Conservation (phyloP, 768 basidiomycete species). For the Mycena maculata region DNA sequence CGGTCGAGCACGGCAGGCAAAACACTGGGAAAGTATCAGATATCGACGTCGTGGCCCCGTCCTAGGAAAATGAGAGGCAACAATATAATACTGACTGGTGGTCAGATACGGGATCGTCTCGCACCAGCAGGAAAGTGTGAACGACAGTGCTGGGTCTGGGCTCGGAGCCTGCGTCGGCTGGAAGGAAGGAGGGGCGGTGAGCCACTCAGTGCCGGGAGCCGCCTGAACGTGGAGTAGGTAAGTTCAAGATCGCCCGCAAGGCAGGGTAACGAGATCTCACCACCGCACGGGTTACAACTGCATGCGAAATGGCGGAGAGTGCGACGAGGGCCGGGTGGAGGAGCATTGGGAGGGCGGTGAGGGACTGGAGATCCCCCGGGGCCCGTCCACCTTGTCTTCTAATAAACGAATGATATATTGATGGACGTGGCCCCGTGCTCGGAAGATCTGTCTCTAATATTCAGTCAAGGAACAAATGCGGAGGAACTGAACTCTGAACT, state of each 20-base stretch:
- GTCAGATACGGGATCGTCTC: slow-evolving; percentile 23
- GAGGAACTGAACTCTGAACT: slow-evolving; percentile 5
- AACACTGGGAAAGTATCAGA: slow-evolving; percentile 2
- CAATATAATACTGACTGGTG: slow-evolving; percentile 13
- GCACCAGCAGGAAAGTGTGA: slow-evolving; percentile 12
- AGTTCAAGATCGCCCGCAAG: neutral
- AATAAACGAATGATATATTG: neutral
- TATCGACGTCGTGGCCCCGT: no score
- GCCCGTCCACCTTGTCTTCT: neutral
- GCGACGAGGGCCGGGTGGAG: neutral
- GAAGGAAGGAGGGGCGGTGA: slow-evolving; percentile 11
- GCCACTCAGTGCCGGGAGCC: neutral
- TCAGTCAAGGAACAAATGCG: slow-evolving; percentile 7
- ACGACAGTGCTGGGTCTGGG: neutral
- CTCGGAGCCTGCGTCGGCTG: neutral
- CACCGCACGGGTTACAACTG: neutral
- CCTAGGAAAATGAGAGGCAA: neutral
- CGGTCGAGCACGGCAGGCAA: slow-evolving; percentile 22
- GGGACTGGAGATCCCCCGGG: neutral
- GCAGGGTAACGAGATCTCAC: neutral
- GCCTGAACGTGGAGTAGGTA: neutral
- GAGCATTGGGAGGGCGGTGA: neutral
- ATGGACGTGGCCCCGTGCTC: slow-evolving; percentile 1
- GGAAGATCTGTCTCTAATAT: no score
- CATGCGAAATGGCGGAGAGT: slow-evolving; percentile 1